Conservation (phyloP, 495 filamentous ascomycete species). For the Penicillium ochrochloron region DNA sequence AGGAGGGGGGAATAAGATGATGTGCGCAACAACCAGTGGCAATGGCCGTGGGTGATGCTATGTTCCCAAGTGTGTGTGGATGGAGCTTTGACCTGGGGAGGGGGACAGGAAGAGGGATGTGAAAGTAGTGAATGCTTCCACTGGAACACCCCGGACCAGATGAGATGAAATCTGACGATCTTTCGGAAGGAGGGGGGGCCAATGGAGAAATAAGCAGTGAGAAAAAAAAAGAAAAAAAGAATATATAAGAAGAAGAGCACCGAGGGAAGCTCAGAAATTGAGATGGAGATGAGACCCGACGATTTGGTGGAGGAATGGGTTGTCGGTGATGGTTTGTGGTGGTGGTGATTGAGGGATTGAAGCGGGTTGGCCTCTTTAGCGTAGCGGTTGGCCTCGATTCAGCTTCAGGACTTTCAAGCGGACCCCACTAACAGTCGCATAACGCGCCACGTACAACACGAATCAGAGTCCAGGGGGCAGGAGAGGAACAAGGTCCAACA, state of each 20-base stretch:
- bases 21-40: conserved; percentile 1
- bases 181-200: not conserved
- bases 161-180: conserved; percentile 11
- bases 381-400: not conserved
- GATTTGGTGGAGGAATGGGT: not conserved
- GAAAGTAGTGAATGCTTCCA: conserved; percentile 7
- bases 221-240: conserved; percentile 19
- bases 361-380: conserved; percentile 2
- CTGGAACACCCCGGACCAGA: conserved; percentile 37
- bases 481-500: conserved; percentile 10
- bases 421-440: conserved; percentile 29
- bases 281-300: not conserved
- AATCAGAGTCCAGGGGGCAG: conserved; percentile 13
- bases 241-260: not conserved
- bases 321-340: not conserved
- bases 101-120: not conserved
- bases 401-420: not conserved
- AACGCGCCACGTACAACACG: conserved; percentile 40
- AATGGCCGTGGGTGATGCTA: not conserved
- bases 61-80: not conserved
- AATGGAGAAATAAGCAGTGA: conserved; percentile 22
- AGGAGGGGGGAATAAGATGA: conserved; percentile 10
- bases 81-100: not conserved
- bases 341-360: not conserved
- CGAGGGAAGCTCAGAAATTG: not conserved